Evolutionary conservation across 2,329 filamentous ascomycete species (phyloP), one percentile per base, ranked within the genome.

Genomic region (Fusarium mexicanum): DNA sequence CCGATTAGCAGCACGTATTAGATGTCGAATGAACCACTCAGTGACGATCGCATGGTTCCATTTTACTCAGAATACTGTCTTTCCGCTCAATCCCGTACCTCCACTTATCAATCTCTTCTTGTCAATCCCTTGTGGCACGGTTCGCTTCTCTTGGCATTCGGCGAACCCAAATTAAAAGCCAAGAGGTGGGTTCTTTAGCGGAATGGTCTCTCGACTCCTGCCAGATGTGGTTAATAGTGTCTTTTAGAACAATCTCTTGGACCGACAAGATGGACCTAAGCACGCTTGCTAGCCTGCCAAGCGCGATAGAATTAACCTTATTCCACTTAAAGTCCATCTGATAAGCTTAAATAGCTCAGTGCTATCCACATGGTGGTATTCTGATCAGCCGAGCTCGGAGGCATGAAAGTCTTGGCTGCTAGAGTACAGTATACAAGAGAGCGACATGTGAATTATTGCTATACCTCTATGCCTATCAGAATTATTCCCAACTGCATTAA

Each of bases 401-500:
- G 6, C 9, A 43, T 2, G 1, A 7, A 17, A 9, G 5, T 24
- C 14, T 24, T 24, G n/a, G n/a, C 41, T 43, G 9, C 41, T 43
- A 4, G 14, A 17, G 41, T 17, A 14, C 3, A 43, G 5, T 43
- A 43, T 4, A 24, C 11, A 24, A 43, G n/a, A 24, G 41, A 43
- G 5, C 9, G 7, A 14, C 7, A 8, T 16, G 33, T 16, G 7
- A 16, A 35, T 16, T 16, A 2, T 35, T 2, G 1, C 33, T 14
- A 16, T 17, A 2, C 1, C 22, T 17, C 17, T n/a, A 17, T 43
- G n/a, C 5, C 14, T 1, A 6, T 43, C 24, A 0, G 0, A 0
- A 43, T 24, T 43, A 0, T 24, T 43, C 4, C 14, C 14, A 43
- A 16, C 4, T 1, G 5, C 8, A 24, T 43, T 1, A 6, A 43